Base-by-base conservation (phyloP, 2,329 filamentous ascomycete species). In the Cytospora leucostoma region DNA sequence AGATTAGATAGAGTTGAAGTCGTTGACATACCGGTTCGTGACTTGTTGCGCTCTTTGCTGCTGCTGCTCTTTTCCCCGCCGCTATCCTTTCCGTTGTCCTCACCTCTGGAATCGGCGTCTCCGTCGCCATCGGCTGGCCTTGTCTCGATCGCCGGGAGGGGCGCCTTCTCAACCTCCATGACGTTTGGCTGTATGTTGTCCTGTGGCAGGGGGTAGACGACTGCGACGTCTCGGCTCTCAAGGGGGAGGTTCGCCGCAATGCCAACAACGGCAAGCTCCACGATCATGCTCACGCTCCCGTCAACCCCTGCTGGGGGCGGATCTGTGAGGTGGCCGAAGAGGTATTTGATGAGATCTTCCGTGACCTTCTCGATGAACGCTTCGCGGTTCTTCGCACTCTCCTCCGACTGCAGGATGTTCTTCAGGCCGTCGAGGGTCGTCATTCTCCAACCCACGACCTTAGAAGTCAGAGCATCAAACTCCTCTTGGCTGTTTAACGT, bases 361-460 rank as follows among this genome's bases (percentile, higher is more conserved):
- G 92, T 90, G 15, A 91, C 83, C 70, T 86, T 84, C 61, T 87
- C 85, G 34, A 89, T 91, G 63, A 97, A 86, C 59, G 85, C 80
- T 8, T 83, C 77, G 35, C 88, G 87, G 75, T 93, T 84, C 12
- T 90, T 84, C 13, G 82, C 81, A 52, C 87, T 88, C 61, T 88
- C 82, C 0, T 85, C 79, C 4, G 88, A 86, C 62, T 84, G 82
- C 19, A 98, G 82, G 40, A 84, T 75, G 59, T 90, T 87, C 67
- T 88, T 84, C 19, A 99, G 81, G n/a, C 94, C 95, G 71, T 99
- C 95, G 17, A 98, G 81, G 3, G 95, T 99, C 4, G 94, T 88
- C 77, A 98, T 87, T 65, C 95, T 88, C 95, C 95, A 99, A 72
- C 90, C 92, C 65, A 96, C 88, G 52, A 98, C 87, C 76, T 96